phyloP scores from a whole-genome alignment of 805 yeast genomes.

The Priceomyces haplophilus region DNA sequence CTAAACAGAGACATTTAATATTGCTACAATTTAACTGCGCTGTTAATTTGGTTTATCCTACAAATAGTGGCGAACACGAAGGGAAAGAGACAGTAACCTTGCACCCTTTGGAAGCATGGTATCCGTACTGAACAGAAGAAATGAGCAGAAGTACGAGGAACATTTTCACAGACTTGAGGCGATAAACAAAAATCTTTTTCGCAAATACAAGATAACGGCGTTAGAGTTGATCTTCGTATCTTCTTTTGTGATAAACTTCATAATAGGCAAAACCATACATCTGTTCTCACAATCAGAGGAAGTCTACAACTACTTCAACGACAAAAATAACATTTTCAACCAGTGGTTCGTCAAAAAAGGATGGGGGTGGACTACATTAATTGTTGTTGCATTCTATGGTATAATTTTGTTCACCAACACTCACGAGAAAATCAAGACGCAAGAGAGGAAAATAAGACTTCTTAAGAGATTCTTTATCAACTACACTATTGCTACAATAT shows the following conservation, averaged over 20 bases:
- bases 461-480: slow-evolving; percentile 30
- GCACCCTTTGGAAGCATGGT: not conserved
- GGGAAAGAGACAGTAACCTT: not conserved
- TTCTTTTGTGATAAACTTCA: slow-evolving; percentile 41
- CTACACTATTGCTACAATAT: slow-evolving; percentile 55
- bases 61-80: not conserved
- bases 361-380: slow-evolving; percentile 80
- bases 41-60: not conserved
- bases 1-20: not conserved
- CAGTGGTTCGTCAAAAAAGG: slow-evolving; percentile 79
- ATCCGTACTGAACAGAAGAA: slow-evolving; percentile 1
- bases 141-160: slow-evolving; percentile 11
- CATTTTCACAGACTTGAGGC: slow-evolving; percentile 5
- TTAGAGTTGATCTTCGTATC: slow-evolving; percentile 26
- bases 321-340: slow-evolving; percentile 71
- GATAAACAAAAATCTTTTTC: not conserved
- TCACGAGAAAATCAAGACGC: slow-evolving; percentile 8
- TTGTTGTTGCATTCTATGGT: slow-evolving; percentile 25
- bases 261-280: slow-evolving; percentile 52
- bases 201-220: slow-evolving; percentile 12
- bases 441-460: slow-evolving; percentile 6
- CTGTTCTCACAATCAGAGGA: slow-evolving; percentile 43
- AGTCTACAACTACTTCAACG: slow-evolving; percentile 48
- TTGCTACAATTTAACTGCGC: not conserved
- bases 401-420: slow-evolving; percentile 9